A percentile compares a stretch with the other conserved stretches of the same genome.
Evolutionary conservation across 1,284 basidiomycete species (phyloP).

Genomic region (Cutaneotrichosporon cyanovorans): DNA sequence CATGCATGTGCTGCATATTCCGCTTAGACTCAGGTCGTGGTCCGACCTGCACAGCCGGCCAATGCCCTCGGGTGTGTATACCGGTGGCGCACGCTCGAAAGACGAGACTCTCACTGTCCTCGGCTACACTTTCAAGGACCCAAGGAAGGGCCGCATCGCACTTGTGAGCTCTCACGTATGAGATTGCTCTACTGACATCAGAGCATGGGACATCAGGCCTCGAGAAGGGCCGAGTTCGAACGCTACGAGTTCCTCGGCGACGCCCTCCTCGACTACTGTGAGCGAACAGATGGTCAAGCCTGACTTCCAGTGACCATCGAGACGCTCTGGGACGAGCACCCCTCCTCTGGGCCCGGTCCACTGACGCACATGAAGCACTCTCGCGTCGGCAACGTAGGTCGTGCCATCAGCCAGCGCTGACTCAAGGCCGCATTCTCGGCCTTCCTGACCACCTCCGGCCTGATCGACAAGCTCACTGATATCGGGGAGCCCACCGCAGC

Average conservation of each 20-base stretch:
- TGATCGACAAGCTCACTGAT: slow-evolving; percentile 12
- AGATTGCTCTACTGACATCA: neutral
- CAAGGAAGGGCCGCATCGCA: slow-evolving; percentile 7
- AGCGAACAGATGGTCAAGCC: slow-evolving; percentile 1
- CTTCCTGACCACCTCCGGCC: slow-evolving; percentile 15
- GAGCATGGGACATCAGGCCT: neutral
- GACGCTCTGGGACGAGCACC: slow-evolving; percentile 18
- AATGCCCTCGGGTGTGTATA: neutral
- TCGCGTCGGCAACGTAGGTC: slow-evolving; percentile 11
- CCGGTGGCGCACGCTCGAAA: too few species aligned
- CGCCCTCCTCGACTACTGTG: slow-evolving; percentile 25
- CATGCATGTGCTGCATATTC: slow-evolving; percentile 20
- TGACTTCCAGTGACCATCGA: slow-evolving; percentile 20
- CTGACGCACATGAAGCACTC: slow-evolving; percentile 26
- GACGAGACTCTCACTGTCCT: slow-evolving; percentile 13
- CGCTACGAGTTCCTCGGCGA: slow-evolving; percentile 28
- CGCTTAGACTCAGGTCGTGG: slow-evolving; percentile 14
- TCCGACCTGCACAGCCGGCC: slow-evolving; percentile 5
- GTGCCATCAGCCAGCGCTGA: neutral
- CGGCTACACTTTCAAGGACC: slow-evolving; percentile 27
- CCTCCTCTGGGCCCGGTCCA: slow-evolving; percentile 16
- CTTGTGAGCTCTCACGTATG: slow-evolving; percentile 15
- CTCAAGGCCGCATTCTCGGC: slow-evolving; percentile 17
- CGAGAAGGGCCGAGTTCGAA: slow-evolving; percentile 8
- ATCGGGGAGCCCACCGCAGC: neutral